Percentiles rank a stretch among this genome's conserved stretches.
Conservation (phyloP, 345 rosid genomes). For the Clarkia xantiana region DNA sequence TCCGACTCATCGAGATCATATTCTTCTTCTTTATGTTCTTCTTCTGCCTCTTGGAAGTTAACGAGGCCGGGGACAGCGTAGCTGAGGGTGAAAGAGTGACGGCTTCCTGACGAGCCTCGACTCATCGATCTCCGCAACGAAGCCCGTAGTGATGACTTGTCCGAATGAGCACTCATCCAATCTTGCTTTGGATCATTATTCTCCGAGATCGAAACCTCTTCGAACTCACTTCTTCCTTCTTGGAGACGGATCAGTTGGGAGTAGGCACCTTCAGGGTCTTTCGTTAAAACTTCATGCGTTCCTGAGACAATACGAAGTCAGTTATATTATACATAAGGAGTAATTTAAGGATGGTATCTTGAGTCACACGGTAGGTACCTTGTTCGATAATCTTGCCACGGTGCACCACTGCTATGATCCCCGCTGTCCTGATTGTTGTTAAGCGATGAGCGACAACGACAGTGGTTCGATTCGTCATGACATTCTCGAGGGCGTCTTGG, state of each 20-base stretch:
- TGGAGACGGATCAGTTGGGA: constrained; percentile 65
- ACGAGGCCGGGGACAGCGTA: constrained; percentile 19
- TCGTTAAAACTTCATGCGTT: constrained; percentile 22
- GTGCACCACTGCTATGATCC: constrained; percentile 60
- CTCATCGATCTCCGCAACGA: constrained; percentile 24
- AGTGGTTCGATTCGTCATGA: constrained; percentile 58
- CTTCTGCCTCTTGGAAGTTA: constrained; percentile 10
- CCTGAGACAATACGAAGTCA: constrained; percentile 3
- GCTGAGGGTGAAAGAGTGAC: constrained; percentile 24
- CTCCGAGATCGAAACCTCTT: constrained; percentile 7
- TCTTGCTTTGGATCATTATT: constrained; percentile 1
- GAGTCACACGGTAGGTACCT: no score
- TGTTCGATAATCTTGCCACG: constrained; percentile 63
- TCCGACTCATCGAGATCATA: background rate
- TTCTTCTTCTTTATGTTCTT: constrained; percentile 1
- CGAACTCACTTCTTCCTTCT: constrained; percentile 37
- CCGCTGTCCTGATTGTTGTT: constrained; percentile 65
- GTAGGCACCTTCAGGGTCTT: constrained; percentile 56
- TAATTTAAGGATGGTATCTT: no score
- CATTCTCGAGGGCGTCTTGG: constrained; percentile 58
- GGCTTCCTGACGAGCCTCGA: constrained; percentile 28
- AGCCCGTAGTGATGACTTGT: constrained; percentile 6
- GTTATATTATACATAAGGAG: background rate
- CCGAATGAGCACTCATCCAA: constrained; percentile 3
- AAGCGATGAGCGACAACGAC: constrained; percentile 81